These are phyloP conservation scores for Aspergillus puulaauensis DNA, from an alignment of 2,329 filamentous ascomycete species.

Conservation along the genomic window DNA sequence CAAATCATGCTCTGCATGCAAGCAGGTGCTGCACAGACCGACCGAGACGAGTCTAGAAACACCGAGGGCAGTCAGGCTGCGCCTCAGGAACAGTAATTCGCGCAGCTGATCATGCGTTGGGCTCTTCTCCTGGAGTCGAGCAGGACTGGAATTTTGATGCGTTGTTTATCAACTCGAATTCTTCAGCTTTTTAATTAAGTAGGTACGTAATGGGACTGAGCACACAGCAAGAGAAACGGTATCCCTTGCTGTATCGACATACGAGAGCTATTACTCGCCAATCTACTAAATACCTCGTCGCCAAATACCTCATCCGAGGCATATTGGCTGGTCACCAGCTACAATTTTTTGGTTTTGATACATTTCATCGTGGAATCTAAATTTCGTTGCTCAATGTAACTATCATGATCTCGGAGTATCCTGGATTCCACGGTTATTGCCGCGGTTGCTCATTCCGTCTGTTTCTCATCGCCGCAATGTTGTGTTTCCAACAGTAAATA, in stretches of 20 bases:
- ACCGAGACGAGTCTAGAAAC: neutral
- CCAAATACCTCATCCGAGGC: neutral
- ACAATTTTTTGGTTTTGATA: neutral
- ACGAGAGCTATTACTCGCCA: neutral
- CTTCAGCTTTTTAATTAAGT: no score
- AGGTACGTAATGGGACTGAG: no score
- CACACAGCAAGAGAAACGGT: neutral
- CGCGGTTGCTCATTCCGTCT: neutral
- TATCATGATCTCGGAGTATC: neutral
- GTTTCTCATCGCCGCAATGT: neutral
- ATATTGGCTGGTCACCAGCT: neutral
- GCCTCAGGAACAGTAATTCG: slow-evolving; percentile 23
- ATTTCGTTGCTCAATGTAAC: neutral
- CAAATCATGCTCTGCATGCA: neutral
- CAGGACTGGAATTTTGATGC: neutral
- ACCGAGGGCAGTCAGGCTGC: neutral
- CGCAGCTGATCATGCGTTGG: slow-evolving; percentile 21
- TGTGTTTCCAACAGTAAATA: neutral
- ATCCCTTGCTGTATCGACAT: neutral
- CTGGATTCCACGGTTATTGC: neutral
- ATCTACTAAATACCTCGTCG: neutral
- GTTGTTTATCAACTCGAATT: neutral
- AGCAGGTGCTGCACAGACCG: neutral
- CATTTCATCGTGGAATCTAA: neutral
- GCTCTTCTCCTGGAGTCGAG: neutral